Conservation (phyloP, 2,329 filamentous ascomycete genomes). For the Didymella pomorum region DNA sequence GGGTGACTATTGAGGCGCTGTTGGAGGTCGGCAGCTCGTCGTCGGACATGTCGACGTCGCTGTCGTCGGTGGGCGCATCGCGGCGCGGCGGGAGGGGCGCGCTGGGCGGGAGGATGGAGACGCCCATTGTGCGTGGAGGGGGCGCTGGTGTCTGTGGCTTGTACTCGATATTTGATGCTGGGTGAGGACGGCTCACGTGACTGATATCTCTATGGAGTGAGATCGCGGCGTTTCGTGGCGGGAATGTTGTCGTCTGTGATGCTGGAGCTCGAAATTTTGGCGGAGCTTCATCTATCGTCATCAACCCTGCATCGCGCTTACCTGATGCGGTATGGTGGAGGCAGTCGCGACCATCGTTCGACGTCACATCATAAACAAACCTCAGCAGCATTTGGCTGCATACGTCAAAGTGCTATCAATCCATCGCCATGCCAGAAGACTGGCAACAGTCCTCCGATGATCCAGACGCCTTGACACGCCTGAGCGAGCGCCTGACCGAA, state of each 20-base stretch:
- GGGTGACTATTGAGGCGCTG: conserved; percentile 73
- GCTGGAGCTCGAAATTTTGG: conserved; percentile 42
- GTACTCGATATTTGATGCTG: neutral
- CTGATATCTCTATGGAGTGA: neutral
- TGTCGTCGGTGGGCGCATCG: conserved; percentile 55
- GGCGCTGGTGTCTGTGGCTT: neutral
- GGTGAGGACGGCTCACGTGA: neutral
- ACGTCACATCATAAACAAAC: conserved; percentile 36
- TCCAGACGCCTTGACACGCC: neutral
- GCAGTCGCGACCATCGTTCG: conserved; percentile 23
- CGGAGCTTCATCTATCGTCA: conserved; percentile 23
- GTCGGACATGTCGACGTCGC: conserved; percentile 59
- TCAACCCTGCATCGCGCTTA: conserved; percentile 19
- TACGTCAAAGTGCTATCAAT: too few relatives aligned
- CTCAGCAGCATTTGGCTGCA: too few relatives aligned
- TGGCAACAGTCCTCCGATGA: neutral
- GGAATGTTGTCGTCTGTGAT: neutral
- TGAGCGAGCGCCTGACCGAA: conserved; percentile 6
- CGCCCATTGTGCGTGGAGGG: conserved; percentile 58
- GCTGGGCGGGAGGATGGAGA: conserved; percentile 65
- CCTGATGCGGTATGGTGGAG: conserved; percentile 19
- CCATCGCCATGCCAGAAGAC: neutral
- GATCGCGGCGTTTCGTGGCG: conserved; percentile 3
- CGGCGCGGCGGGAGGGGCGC: conserved; percentile 39
- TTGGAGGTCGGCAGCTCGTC: conserved; percentile 42